Base-by-base conservation (phyloP, 306 rosid species). In the Quercus wislizeni region DNA sequence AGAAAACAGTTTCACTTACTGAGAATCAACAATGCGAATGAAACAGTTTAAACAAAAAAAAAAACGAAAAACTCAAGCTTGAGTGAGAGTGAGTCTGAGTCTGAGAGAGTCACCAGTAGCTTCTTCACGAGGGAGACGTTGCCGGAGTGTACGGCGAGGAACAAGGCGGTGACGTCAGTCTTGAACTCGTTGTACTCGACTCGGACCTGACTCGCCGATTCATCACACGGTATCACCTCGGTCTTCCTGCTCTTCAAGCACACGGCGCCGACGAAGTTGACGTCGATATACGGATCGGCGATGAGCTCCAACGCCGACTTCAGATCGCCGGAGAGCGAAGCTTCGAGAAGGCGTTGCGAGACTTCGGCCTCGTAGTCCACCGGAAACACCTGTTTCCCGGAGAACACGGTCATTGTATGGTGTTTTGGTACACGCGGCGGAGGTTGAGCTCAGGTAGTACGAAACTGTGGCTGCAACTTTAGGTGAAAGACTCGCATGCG, bases 191-290 rank as follows among this genome's bases (percentile, higher is more conserved):
- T 88, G 80, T 85, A 87, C 74, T 82, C 85, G 0, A 94, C 69
- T 35, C 89, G 86, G 55, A 92, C 93, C 35, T 86, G 87, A 69
- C 80, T 88, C 46, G 93, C 71, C 63, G 93, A 87, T 82, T 94
- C 97, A 7, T 85, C 86, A 30, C 63, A 52, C 4, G 88, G 58
- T 4, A 90, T 56, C 55, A 92, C 68, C 81, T 94, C 92, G 0
- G 95, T 71, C 80, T 70, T 87, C 75, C 90, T 78, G 25, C 83
- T 84, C 79, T 84, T 86, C 62, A 94, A 65, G 55, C 71, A 78
- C 35, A 94, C 91, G 5, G 93, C 93, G 68, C 93, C 99, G n/a
- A 88, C 79, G 82, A 90, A 91, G 94, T 92, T 94, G 58, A 94
- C 95, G 83, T 94, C 97, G 31, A 92, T 89, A 51, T 79, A 88